Evolutionary conservation across 2,329 filamentous ascomycete genomes (phyloP).

Genomic region (Coniochaeta prunicola): DNA sequence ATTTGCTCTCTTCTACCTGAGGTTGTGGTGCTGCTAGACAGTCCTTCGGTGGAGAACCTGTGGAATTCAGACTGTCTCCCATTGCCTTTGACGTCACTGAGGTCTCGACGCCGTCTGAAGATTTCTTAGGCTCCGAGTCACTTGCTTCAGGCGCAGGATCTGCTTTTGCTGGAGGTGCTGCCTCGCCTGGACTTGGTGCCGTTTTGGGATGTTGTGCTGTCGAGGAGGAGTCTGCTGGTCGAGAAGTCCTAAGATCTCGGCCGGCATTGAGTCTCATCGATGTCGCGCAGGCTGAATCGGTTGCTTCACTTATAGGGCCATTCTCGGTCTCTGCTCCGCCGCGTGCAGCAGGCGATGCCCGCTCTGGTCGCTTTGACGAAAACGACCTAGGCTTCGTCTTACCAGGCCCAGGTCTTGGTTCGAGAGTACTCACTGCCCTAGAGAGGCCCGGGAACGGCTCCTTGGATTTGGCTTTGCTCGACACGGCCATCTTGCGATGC

Average conservation of each 20-base stretch:
- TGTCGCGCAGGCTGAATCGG: background rate
- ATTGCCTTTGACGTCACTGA: background rate
- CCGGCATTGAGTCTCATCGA: background rate
- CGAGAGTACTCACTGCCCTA: background rate
- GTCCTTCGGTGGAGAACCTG: background rate
- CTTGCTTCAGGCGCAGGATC: background rate
- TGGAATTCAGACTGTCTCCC: too few relatives aligned
- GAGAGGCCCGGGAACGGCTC: background rate
- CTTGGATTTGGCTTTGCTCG: background rate
- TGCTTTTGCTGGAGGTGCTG: background rate
- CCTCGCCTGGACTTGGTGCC: background rate
- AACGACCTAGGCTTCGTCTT: background rate
- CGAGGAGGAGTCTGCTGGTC: background rate
- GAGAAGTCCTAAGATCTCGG: background rate
- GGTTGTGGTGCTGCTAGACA: background rate
- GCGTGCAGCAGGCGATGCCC: background rate
- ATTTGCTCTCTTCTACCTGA: too few relatives aligned
- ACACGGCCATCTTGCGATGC: background rate
- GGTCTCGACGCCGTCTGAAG: background rate
- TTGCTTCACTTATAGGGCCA: background rate
- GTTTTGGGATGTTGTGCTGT: background rate
- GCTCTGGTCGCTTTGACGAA: background rate
- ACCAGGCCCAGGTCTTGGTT: background rate
- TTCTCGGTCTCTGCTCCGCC: background rate
- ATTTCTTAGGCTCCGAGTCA: background rate